Percentiles rank a stretch among this genome's conserved stretches.
These are phyloP conservation scores for Ilex aquifolium DNA, from an alignment of 257 asterid species.

Conservation along the genomic window DNA sequence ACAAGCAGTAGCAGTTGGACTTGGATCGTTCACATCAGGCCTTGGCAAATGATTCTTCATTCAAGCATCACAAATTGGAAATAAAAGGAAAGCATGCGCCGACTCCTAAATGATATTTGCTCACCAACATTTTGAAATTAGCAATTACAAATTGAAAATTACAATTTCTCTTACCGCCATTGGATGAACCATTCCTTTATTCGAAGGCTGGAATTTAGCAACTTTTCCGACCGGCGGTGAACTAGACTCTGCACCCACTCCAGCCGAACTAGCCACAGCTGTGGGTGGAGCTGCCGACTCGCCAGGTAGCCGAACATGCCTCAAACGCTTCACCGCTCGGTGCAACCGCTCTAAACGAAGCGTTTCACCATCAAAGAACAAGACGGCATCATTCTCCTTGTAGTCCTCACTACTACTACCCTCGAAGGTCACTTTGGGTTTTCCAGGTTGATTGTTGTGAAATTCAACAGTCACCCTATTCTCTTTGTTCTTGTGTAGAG, in stretches of 20 bases:
- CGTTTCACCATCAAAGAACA: constrained; percentile 80
- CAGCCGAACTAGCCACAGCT: constrained; percentile 32
- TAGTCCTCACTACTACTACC: constrained; percentile 86
- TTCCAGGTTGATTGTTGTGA: constrained; percentile 80
- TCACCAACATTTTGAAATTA: background rate
- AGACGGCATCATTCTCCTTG: constrained; percentile 91
- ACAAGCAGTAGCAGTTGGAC: too few species aligned
- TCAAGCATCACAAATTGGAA: too few species aligned
- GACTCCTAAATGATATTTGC: too few species aligned
- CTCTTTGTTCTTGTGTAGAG: constrained; percentile 80
- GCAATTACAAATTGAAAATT: constrained; percentile 4
- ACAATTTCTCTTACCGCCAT: constrained; percentile 38
- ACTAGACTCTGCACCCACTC: constrained; percentile 23
- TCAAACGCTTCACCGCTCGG: constrained; percentile 84
- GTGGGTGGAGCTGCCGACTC: constrained; percentile 48
- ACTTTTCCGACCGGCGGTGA: constrained; percentile 63
- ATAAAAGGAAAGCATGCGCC: too few species aligned
- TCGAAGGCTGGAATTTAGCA: constrained; percentile 45
- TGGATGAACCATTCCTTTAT: constrained; percentile 43
- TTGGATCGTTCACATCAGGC: too few species aligned
- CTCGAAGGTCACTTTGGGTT: constrained; percentile 80
- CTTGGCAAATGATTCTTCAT: too few species aligned
- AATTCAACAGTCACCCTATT: constrained; percentile 84
- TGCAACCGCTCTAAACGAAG: constrained; percentile 85
- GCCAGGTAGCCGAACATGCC: constrained; percentile 71